Percentiles rank a stretch among this genome's conserved stretches.
Evolutionary conservation across 371 early-diverging fungal genomes (phyloP).

Genomic region (Entomophthora muscae): DNA sequence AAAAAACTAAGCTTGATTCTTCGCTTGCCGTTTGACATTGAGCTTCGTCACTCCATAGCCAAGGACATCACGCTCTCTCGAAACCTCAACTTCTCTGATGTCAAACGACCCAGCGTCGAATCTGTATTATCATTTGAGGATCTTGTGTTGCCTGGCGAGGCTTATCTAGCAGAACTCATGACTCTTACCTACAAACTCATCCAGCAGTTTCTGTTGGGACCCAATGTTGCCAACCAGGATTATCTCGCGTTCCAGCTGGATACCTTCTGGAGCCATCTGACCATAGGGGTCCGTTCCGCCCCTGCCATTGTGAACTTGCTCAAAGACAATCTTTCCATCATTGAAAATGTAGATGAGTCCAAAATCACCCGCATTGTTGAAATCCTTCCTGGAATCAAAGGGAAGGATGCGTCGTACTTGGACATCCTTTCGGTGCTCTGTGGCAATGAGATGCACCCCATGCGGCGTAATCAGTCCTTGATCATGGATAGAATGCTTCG

Average conservation of each 20-base stretch:
- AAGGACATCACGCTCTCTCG: background rate
- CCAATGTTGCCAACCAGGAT: slow-evolving; percentile 16
- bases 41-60: slow-evolving; percentile 15
- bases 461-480: background rate
- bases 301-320: slow-evolving; percentile 19
- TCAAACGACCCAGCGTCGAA: background rate
- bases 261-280: slow-evolving; percentile 14
- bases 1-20: slow-evolving; percentile 22
- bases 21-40: slow-evolving; percentile 20
- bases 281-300: slow-evolving; percentile 17
- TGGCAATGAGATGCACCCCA: background rate
- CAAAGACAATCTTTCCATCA: slow-evolving; percentile 12
- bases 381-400: slow-evolving; percentile 10
- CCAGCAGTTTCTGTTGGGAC: slow-evolving; percentile 17
- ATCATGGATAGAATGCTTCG: background rate
- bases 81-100: background rate
- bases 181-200: slow-evolving; percentile 14
- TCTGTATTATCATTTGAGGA: background rate
- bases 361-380: slow-evolving; percentile 16
- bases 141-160: background rate
- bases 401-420: slow-evolving; percentile 15
- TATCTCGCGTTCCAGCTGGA: slow-evolving; percentile 16
- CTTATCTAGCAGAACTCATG: background rate
- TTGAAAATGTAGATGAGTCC: slow-evolving; percentile 12
- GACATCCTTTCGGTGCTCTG: slow-evolving; percentile 19